Evolutionary conservation across 179 eudicot species (phyloP), one percentile per base, ranked within the genome.

Genomic region (Vitellaria paradoxa): DNA sequence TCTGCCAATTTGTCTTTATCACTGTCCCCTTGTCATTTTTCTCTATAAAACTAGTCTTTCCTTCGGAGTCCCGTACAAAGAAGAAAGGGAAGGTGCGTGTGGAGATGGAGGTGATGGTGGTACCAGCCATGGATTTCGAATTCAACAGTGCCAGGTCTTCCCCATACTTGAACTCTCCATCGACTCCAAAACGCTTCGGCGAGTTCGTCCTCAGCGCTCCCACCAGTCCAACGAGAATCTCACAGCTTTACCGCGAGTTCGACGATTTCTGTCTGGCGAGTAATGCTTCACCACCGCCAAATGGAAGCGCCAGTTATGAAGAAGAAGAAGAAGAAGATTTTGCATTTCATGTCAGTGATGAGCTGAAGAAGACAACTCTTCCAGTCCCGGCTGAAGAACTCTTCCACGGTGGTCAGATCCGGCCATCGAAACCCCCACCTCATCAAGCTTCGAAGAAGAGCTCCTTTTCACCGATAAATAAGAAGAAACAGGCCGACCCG

Each of bases 351-450:
- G 24, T 50, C 23, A 45, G 55, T 24, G 17, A 9, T 1, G 76
- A 79, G 42, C 10, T 20, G 14, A 59, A 63, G 65, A 14, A 50
- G 24, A 13, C 73, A 20, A 65, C 73, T 13, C 24, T 30, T 2
- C 37, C 37, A 30, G 37, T 74, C 26, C 52, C 84, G 2, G 85
- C 85, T 6, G 75, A 75, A 45, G 80, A 77, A 13, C 81, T 78
- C 12, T 77, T 78, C 45, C 68, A 77, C 17, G 73, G 67, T 5
- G 88, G 84, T 4, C 75, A 68, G 62, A 82, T 85, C 72, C 47
- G 70, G 7, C 67, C 76, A 3, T 57, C 45, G 4, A 64, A 79
- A 57, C 75, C 21, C 4, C 70, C 72, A 0, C 82, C 82, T 1
- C 66, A 50, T 8, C 55, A 7, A 50, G 11, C 9, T 7, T 12